Base-by-base conservation (phyloP, 2,329 filamentous ascomycete genomes). In the Pochonia chlamydosporia region DNA sequence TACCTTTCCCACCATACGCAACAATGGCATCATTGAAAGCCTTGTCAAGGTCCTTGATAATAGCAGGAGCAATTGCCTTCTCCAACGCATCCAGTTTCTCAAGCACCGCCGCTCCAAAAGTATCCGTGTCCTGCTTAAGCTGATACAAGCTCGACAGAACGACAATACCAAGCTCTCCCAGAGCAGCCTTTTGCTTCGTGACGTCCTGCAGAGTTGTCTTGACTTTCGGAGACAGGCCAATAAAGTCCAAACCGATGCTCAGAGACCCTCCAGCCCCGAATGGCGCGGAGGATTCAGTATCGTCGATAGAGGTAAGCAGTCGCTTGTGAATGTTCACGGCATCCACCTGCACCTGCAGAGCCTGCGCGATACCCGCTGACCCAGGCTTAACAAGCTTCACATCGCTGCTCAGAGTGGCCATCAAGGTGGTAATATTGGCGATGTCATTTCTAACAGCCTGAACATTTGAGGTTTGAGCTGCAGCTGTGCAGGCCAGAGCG, bases 61-160 rank as follows among this genome's bases (percentile, higher is more conserved):
- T 35, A 1, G 20, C 37, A 13, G 44, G 44, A 26, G 44, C 44
- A 16, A 46, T 23, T 20, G 37, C 14, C 26, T 31, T 33, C 20
- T 46, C 44, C 26, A 46, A 30, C 25, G 5, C 4, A 9, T n/a
- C 26, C n/a, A 46, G 37, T 14, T 46, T 46, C 26, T 42, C 37
- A 7, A 35, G 18, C 13, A 20, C 36, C 10, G 44, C 44, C 4
- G 18, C 18, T 23, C 37, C 36, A 26, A 46, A 42, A 3, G 7
- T 18, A 11, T 46, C 16, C 11, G 44, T 46, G 16, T 46, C 44
- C 25, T 20, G n/a, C 37, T 42, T 33, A 0, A 46, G 37, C 21
- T 46, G 44, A 21, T 46, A 46, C 37, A 46, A 25, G 21, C 37
- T 41, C 5, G 37, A 46, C 20, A 41, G n/a, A 6, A 46, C 44